These are phyloP conservation scores for Emergomyces pasteurianus DNA, from an alignment of 2,329 filamentous ascomycete genomes.

Conservation along the genomic window DNA sequence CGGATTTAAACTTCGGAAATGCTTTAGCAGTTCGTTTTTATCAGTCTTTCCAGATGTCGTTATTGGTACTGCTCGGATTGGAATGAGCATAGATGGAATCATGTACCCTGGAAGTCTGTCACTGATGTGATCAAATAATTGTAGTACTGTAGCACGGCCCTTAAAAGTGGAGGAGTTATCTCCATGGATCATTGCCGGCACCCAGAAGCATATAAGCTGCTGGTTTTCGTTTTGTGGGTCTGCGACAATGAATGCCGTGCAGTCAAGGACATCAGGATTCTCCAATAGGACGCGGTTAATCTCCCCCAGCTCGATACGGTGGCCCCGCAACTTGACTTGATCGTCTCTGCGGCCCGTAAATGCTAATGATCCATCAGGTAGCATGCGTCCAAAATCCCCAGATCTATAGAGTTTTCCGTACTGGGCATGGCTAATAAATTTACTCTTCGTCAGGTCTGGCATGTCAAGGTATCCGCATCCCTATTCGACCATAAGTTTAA, in stretches of 20 bases:
- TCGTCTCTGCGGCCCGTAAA: slow-evolving; percentile 65
- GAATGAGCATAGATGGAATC: slow-evolving; percentile 63
- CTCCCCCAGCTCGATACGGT: slow-evolving; percentile 67
- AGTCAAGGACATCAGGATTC: slow-evolving; percentile 44
- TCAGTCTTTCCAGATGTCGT: slow-evolving; percentile 68
- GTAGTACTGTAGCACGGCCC: slow-evolving; percentile 18
- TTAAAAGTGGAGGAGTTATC: slow-evolving; percentile 1
- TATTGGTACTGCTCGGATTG: slow-evolving; percentile 56
- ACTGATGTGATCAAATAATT: slow-evolving; percentile 45
- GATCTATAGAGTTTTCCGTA: slow-evolving; percentile 70
- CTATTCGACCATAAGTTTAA: slow-evolving; percentile 11
- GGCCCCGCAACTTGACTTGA: slow-evolving; percentile 71
- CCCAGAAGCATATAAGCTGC: slow-evolving; percentile 59
- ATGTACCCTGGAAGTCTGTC: slow-evolving; percentile 59
- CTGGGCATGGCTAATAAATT: slow-evolving; percentile 55
- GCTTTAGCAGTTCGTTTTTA: slow-evolving; percentile 38
- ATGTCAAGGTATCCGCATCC: slow-evolving; percentile 59
- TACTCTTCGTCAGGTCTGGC: slow-evolving; percentile 48
- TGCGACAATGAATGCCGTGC: slow-evolving; percentile 49
- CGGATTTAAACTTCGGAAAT: slow-evolving; percentile 37
- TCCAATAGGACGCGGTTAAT: slow-evolving; percentile 53
- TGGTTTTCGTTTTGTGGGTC: slow-evolving; percentile 30
- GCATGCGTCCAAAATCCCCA: slow-evolving; percentile 69
- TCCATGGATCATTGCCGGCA: slow-evolving; percentile 29
- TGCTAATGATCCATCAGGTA: slow-evolving; percentile 62